phyloP scores from a whole-genome alignment of 148 eudicot genomes.

The Chenopodium berlandieri region DNA sequence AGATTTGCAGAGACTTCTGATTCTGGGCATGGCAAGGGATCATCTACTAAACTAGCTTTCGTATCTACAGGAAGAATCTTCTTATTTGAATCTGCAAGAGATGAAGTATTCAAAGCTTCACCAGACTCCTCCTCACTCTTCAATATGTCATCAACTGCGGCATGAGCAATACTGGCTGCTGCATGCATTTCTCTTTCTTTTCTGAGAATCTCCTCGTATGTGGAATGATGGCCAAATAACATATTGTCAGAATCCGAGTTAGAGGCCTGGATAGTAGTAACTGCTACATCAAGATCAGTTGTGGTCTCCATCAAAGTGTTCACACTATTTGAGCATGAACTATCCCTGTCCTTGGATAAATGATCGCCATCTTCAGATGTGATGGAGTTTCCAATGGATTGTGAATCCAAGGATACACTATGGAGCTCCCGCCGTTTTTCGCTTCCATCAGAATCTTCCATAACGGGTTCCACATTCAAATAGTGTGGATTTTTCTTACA shows the following conservation, averaged over 20 bases:
- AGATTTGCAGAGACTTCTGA: constrained; percentile 18
- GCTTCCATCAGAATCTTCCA: constrained; percentile 54
- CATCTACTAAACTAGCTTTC: constrained; percentile 27
- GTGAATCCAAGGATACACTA: constrained; percentile 50
- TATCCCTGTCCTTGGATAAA: constrained; percentile 41
- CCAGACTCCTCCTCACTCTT: constrained; percentile 27
- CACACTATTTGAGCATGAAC: constrained; percentile 50
- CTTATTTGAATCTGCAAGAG: constrained; percentile 23
- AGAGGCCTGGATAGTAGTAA: constrained; percentile 29
- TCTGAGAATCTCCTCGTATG: constrained; percentile 27
- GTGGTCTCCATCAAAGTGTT: constrained; percentile 40
- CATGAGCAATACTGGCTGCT: not conserved
- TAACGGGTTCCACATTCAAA: constrained; percentile 30
- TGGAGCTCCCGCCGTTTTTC: constrained; percentile 38
- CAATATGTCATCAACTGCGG: constrained; percentile 13
- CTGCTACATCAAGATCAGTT: constrained; percentile 29
- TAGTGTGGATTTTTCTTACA: constrained; percentile 31
- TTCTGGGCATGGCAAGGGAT: constrained; percentile 26
- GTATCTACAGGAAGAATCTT: constrained; percentile 28
- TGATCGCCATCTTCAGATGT: constrained; percentile 53
- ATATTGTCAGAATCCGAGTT: constrained; percentile 29
- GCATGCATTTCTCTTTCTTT: constrained; percentile 26
- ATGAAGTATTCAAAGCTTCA: constrained; percentile 32
- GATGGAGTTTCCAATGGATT: constrained; percentile 59
- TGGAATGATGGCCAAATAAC: constrained; percentile 25